Evolutionary conservation across 495 filamentous ascomycete species (phyloP), one percentile per base, ranked within the genome.

Genomic region (Hypoxylon crocopeplum): DNA sequence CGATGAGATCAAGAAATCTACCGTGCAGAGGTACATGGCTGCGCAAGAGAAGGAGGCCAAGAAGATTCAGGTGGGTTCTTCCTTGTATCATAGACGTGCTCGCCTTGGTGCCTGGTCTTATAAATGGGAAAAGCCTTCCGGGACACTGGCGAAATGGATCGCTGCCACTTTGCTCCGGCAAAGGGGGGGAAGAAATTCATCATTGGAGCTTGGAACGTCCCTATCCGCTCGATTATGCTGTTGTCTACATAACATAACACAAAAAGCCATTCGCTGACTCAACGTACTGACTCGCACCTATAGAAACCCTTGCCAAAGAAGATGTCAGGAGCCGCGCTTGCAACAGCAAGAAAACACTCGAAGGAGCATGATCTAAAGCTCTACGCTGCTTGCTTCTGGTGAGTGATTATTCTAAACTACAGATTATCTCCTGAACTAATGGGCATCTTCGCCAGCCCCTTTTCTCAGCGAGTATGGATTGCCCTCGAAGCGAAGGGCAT

Each of bases 381-480:
- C 5, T 96, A 87, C 74, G 91, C 91, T 37, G 90, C 88, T 67
- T 95, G 92, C 74, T 97, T 96, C 72, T 97, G 93, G 91, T 93
- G 72, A 70, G 85, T 77, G 10, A 33, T 34, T 20, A 32, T 46
- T 34, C 16, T 17, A 27, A 19, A 38, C 20, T 8, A 6, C 20
- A 40, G 12, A 13, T 3, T 3, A 3, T 10, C 21, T 55, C 19
- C 2, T 17, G 7, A 57, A 45, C 66, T 68, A 45, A 69, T 22
- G 37, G 37, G 27, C 12, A 15, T 19, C 17, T 16, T 58, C 49
- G 27, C 21, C 30, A 77, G 75, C 60, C 74, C 76, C 55, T 97
- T 96, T 71, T 92, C 94, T 1, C 93, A 97, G 73, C 87, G 93
- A 10, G 91, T 96, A 15, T 98, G 93, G 93, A 96, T 98, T 59